These are phyloP conservation scores for Hippophae gyantsensis DNA, from an alignment of 306 rosid genomes.

Conservation along the genomic window DNA sequence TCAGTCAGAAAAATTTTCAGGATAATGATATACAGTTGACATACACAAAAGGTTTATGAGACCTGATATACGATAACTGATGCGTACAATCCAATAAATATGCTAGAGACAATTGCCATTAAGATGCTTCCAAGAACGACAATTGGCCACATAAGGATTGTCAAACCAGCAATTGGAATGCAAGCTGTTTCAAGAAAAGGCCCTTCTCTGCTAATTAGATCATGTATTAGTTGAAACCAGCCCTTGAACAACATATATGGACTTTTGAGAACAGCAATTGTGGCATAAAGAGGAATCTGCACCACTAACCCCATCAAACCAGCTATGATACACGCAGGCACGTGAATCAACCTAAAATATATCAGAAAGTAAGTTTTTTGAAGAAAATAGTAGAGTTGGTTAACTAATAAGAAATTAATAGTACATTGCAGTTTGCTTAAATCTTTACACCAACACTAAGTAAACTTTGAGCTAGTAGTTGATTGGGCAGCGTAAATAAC, in stretches of 20 bases:
- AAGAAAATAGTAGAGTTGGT: not conserved
- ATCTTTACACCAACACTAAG: not conserved
- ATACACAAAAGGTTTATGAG: constrained; percentile 9
- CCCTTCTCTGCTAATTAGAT: constrained; percentile 74
- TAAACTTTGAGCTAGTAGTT: too few relatives aligned
- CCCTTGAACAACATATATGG: constrained; percentile 68
- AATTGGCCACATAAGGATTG: constrained; percentile 75
- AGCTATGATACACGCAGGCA: constrained; percentile 53
- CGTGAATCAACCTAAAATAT: constrained; percentile 60
- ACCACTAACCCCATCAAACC: constrained; percentile 54
- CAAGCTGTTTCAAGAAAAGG: constrained; percentile 89
- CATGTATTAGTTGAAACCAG: constrained; percentile 63
- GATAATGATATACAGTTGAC: constrained; percentile 3
- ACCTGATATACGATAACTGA: constrained; percentile 75
- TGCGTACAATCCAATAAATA: constrained; percentile 66
- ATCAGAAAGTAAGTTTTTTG: constrained; percentile 1
- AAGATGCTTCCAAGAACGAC: constrained; percentile 61
- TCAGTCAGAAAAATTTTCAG: constrained; percentile 5
- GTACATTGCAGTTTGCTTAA: not conserved
- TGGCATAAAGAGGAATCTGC: constrained; percentile 57
- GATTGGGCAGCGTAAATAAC: too few relatives aligned
- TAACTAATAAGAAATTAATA: not conserved
- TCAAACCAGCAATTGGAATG: constrained; percentile 81
- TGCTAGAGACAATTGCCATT: constrained; percentile 51
- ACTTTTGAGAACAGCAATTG: constrained; percentile 64